Percentiles rank a stretch among this genome's conserved stretches.
phyloP scores from a whole-genome alignment of 2,329 filamentous ascomycete species.

The Penicillium sp. region DNA sequence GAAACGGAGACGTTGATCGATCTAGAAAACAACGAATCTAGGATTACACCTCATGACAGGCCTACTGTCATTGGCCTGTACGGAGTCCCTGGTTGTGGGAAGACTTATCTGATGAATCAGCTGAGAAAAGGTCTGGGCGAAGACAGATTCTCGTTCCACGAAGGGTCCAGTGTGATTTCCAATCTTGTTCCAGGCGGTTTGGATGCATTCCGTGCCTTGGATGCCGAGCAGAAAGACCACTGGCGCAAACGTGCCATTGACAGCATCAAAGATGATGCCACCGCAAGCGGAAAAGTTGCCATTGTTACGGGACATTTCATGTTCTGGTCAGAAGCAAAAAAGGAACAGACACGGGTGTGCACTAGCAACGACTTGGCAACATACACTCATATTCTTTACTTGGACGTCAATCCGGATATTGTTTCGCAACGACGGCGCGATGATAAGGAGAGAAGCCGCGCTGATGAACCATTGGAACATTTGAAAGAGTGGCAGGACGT shows the following conservation, averaged over 20 bases:
- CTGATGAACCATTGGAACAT: constrained; percentile 30
- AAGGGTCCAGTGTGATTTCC: constrained; percentile 51
- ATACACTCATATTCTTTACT: constrained; percentile 59
- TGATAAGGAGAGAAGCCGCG: constrained; percentile 39
- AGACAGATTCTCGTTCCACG: constrained; percentile 45
- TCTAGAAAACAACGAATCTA: neutral
- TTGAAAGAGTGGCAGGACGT: constrained; percentile 46
- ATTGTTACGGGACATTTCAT: constrained; percentile 56
- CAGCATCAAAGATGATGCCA: constrained; percentile 39
- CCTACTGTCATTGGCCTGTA: constrained; percentile 50
- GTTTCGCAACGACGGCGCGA: constrained; percentile 36
- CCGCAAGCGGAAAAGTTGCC: constrained; percentile 29
- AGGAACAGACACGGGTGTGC: constrained; percentile 30
- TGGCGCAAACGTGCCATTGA: constrained; percentile 47
- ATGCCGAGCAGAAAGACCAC: constrained; percentile 31
- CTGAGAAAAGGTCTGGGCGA: constrained; percentile 35
- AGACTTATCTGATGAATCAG: constrained; percentile 44
- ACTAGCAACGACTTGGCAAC: constrained; percentile 44
- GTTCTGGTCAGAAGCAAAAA: constrained; percentile 46
- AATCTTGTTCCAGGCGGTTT: constrained; percentile 46
- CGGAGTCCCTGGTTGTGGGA: constrained; percentile 54
- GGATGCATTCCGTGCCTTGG: constrained; percentile 42
- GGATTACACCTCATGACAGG: neutral
- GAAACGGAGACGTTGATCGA: neutral
- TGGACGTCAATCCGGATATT: constrained; percentile 38